phyloP scores from a whole-genome alignment of 345 rosid genomes.

The Gossypium stocksii region DNA sequence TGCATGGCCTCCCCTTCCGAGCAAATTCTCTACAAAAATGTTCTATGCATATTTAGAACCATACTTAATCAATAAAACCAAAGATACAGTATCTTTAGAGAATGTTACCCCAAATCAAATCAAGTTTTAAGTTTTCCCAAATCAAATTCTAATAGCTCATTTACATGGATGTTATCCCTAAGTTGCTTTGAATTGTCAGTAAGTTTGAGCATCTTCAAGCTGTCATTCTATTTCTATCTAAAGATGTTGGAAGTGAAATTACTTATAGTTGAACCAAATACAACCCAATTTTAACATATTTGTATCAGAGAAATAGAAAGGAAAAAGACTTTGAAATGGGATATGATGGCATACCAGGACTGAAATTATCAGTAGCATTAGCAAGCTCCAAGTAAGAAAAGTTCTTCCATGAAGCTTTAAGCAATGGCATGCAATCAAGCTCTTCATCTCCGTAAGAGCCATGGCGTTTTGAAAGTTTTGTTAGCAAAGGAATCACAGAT shows the following conservation, averaged over 20 bases:
- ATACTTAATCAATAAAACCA: background rate
- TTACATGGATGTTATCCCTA: too few species aligned
- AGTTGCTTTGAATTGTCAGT: too few species aligned
- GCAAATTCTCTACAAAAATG: slow-evolving; percentile 53
- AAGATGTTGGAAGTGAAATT: too few species aligned
- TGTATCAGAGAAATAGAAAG: too few species aligned
- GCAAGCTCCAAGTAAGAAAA: slow-evolving; percentile 49
- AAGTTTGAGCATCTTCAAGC: too few species aligned
- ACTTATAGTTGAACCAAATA: too few species aligned
- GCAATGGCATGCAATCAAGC: slow-evolving; percentile 17
- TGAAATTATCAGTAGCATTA: slow-evolving; percentile 52
- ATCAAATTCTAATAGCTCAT: too few species aligned
- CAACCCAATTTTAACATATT: too few species aligned
- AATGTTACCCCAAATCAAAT: too few species aligned
- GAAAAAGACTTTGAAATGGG: background rate
- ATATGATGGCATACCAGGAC: slow-evolving; percentile 31
- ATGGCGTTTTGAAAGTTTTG: slow-evolving; percentile 30
- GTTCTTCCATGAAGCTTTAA: slow-evolving; percentile 57
- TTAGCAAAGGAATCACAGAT: slow-evolving; percentile 35
- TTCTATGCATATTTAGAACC: background rate
- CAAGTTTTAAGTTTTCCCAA: too few species aligned
- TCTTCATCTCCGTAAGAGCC: slow-evolving; percentile 27
- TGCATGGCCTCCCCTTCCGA: slow-evolving; percentile 94
- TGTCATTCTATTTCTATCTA: too few species aligned
- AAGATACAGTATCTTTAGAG: too few species aligned